phyloP scores from a whole-genome alignment of 1,284 basidiomycete genomes.

The Cryptococcus jaspeensis region DNA sequence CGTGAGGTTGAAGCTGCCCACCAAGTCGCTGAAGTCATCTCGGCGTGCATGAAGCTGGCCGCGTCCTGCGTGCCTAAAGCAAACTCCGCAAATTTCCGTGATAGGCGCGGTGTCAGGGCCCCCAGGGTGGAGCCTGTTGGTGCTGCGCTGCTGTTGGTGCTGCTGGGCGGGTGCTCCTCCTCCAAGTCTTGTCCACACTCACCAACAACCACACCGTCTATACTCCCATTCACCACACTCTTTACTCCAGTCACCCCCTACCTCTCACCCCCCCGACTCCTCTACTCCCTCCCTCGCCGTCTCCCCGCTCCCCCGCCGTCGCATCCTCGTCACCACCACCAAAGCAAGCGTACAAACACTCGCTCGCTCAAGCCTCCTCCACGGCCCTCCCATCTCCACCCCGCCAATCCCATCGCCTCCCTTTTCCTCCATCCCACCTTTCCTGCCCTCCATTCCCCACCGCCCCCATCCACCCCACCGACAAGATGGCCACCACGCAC shows the following conservation, averaged over 20 bases:
- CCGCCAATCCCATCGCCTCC: constrained; percentile 1
- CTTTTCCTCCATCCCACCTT: constrained; percentile 9
- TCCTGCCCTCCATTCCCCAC: constrained; percentile 6
- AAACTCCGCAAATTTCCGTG: no score
- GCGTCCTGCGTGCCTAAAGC: no score
- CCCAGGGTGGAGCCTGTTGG: no score
- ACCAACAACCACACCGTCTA: neutral
- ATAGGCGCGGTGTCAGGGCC: no score
- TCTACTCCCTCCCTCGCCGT: constrained; percentile 3
- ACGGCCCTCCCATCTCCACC: constrained; percentile 1
- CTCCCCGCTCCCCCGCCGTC: neutral
- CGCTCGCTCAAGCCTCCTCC: constrained; percentile 6
- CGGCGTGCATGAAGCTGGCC: no score
- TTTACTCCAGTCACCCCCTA: neutral
- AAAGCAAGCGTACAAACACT: neutral
- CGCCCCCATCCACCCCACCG: neutral
- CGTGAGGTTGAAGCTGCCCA: no score
- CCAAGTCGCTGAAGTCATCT: no score
- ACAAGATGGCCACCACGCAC: constrained; percentile 50
- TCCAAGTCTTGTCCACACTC: no score
- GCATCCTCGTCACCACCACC: neutral
- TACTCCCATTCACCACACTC: constrained; percentile 2
- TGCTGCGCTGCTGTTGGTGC: no score
- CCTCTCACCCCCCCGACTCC: constrained; percentile 1
- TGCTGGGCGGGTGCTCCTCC: no score